Evolutionary conservation across 768 basidiomycete species (phyloP).

Genomic region (Lactifluus subvellereus): DNA sequence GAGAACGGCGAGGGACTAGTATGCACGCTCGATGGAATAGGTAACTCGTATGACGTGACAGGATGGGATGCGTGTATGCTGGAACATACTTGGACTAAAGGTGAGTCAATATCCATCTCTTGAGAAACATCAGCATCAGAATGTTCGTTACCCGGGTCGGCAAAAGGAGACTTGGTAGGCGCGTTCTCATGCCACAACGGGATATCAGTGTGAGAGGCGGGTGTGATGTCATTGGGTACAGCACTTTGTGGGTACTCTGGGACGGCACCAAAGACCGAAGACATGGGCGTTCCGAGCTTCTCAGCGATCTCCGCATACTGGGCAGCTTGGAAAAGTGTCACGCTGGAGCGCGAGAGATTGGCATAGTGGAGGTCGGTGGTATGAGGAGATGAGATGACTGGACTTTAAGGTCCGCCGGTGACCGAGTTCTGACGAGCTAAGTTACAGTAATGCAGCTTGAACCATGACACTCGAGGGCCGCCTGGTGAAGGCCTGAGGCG

Average conservation of each 20-base stretch:
- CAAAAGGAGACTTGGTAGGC: conserved; percentile 30
- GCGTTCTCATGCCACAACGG: conserved; percentile 9
- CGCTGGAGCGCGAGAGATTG: conserved; percentile 62
- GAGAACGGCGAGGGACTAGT: conserved; percentile 28
- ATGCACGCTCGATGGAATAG: conserved; percentile 22
- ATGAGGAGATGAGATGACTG: conserved; percentile 13
- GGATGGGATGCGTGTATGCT: conserved; percentile 42
- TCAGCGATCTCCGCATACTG: conserved; percentile 70
- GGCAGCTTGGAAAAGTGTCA: conserved; percentile 67
- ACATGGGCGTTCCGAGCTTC: conserved; percentile 38
- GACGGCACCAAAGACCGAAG: conserved; percentile 24
- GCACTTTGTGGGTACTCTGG: conserved; percentile 27
- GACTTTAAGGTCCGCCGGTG: conserved; percentile 22
- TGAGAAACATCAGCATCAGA: not conserved
- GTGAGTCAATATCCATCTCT: conserved; percentile 23
- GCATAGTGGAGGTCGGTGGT: conserved; percentile 44
- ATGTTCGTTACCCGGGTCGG: conserved; percentile 23
- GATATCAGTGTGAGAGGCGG: not conserved
- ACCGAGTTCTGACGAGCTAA: conserved; percentile 26
- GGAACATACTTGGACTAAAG: conserved; percentile 29
- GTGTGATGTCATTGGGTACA: not conserved
- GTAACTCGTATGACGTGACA: conserved; percentile 30
- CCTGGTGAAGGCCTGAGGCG: conserved; percentile 20
- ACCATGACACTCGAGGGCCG: conserved; percentile 10
- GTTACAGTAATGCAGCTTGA: conserved; percentile 1